These are phyloP conservation scores for Micractinium conductrix DNA, from an alignment of 139 green algal genomes.

Conservation along the genomic window DNA sequence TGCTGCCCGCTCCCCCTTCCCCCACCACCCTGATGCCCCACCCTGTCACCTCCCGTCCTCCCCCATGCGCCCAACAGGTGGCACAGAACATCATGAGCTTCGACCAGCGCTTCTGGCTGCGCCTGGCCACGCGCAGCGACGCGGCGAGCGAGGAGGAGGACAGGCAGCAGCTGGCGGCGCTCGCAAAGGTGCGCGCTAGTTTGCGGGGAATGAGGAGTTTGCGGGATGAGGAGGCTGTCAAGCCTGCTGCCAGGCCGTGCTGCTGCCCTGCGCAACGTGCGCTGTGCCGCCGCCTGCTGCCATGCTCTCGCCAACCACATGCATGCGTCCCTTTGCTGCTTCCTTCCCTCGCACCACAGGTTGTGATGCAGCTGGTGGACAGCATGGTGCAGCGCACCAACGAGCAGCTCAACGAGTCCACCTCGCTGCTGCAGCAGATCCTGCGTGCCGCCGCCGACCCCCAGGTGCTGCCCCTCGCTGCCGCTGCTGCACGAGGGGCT, in stretches of 20 bases:
- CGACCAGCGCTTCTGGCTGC: constrained; percentile 93
- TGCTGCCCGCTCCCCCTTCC: neutral
- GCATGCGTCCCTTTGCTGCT: no score
- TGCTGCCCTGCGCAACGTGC: neutral
- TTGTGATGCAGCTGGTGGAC: constrained; percentile 88
- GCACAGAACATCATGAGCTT: constrained; percentile 87
- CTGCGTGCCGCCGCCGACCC: constrained; percentile 78
- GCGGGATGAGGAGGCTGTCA: neutral
- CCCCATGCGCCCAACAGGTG: no score
- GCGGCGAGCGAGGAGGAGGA: constrained; percentile 55
- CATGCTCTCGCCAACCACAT: no score
- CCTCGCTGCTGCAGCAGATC: constrained; percentile 74
- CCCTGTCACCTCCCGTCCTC: no score
- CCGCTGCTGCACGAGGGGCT: no score
- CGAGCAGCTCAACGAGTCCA: constrained; percentile 73
- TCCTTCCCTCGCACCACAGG: constrained; percentile 15
- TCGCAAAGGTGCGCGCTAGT: constrained; percentile 38
- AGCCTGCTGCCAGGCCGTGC: neutral
- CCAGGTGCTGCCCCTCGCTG: no score
- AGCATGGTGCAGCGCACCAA: constrained; percentile 79
- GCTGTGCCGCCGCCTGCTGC: no score
- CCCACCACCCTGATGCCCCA: no score
- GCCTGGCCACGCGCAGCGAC: constrained; percentile 85
- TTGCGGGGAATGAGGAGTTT: neutral
- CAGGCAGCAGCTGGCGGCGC: constrained; percentile 55